Evolutionary conservation across 352 stramenopile species (phyloP), one percentile per base, ranked within the genome.

Genomic region (Hyphochytrium catenoides): DNA sequence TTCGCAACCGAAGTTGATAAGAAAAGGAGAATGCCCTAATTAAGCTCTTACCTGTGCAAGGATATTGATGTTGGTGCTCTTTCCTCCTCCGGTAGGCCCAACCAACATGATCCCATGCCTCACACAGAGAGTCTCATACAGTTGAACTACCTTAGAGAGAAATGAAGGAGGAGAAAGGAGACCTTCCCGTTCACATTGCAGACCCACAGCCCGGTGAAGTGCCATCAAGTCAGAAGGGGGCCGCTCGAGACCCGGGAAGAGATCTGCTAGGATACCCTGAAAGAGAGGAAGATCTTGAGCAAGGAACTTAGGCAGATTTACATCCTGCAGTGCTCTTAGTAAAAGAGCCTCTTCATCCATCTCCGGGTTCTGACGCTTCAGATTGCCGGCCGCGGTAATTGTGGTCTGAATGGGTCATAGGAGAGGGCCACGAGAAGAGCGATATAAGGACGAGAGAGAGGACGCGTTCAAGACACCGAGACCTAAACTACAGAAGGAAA

Each of bases 281-380:
- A 95, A 95, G 6, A 95, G 51, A 15, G 83, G 83, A 8, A 94
- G 73, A 36, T 95, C 83, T 32, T 93, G 78, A 0, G 79, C 78
- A 12, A 95, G 54, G 43, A 95, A 94, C 48, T 95, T 95, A 0
- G 83, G 83, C 16, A 95, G 39, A 43, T 95, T 95, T 2, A 94
- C 82, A 39, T 95, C 81, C 39, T 92, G 74, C 6, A 95, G 44
- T 3, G 81, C 82, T 36, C 81, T 63, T 9, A 95, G 57, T 7
- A 95, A 46, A 15, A 95, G 37, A 1, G 86, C 66, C 49, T 93
- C 78, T 51, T 95, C 83, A 41, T 90, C 73, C 49, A 79, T 76
- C 34, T 93, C 73, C 1, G 83, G 83, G 29, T 88, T 78, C 9
- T 68, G 77, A 18, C 77, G 51, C 45, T 95, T 95, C 41, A 94